Conservation (phyloP, 192 early-diverging fungal genomes). For the Mortierella hygrophila region DNA sequence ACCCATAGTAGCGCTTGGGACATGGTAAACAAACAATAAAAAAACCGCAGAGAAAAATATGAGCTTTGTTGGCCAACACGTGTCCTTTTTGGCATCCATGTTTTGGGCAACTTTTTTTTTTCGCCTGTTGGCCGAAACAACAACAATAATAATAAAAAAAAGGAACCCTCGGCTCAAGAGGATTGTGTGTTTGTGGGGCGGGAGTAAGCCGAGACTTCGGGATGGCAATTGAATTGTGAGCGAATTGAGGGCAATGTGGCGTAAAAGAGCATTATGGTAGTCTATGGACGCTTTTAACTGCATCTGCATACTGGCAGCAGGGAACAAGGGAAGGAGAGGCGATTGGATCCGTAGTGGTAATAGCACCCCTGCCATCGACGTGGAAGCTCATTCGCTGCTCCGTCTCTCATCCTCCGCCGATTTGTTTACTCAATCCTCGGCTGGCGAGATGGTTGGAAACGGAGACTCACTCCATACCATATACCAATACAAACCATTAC, state of each 20-base stretch:
- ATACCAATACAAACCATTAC: background rate
- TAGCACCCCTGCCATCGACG: background rate
- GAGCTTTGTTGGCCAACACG: too few species aligned
- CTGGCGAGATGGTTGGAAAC: background rate
- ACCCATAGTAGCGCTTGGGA: too few species aligned
- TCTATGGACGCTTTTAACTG: background rate
- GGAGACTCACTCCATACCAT: background rate
- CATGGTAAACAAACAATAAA: too few species aligned
- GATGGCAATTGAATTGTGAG: background rate
- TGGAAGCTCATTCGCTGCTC: background rate
- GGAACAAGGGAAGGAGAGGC: background rate
- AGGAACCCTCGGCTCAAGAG: background rate
- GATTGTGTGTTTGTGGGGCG: background rate
- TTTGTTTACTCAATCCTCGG: background rate
- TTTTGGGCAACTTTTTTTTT: background rate
- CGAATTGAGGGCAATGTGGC: background rate
- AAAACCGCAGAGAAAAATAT: too few species aligned
- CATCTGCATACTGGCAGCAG: background rate
- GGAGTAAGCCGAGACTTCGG: constrained; percentile 1
- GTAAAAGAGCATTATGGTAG: background rate
- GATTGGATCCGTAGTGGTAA: background rate
- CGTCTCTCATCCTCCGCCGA: background rate
- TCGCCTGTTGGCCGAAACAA: background rate
- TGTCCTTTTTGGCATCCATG: background rate
- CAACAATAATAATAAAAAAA: background rate